These are phyloP conservation scores for Gnaphalium uliginosum DNA, from an alignment of 129 eudicot species.

Conservation along the genomic window DNA sequence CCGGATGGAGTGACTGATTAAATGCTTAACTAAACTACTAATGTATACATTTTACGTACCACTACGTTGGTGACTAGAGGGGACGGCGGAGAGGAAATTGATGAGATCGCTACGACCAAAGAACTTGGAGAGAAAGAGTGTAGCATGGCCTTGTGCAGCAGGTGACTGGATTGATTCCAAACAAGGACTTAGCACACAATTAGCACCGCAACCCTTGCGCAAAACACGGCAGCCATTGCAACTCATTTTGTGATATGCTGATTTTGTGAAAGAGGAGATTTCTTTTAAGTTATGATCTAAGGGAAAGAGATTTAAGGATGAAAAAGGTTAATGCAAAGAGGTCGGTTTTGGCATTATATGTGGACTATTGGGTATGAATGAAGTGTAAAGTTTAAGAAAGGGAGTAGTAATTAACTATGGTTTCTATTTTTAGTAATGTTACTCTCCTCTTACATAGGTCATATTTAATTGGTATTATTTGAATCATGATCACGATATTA, in stretches of 20 bases:
- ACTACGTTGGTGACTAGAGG: conserved; percentile 34
- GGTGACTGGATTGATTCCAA: conserved; percentile 61
- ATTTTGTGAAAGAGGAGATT: conserved; percentile 11
- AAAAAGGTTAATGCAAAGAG: conserved; percentile 20
- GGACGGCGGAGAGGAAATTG: conserved; percentile 64
- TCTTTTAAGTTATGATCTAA: conserved; percentile 14
- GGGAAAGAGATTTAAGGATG: conserved; percentile 18
- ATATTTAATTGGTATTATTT: background rate
- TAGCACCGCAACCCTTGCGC: conserved; percentile 54
- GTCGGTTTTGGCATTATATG: conserved; percentile 32
- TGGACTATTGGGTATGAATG: background rate
- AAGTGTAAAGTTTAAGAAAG: background rate
- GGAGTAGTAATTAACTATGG: background rate
- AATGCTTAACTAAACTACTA: too few relatives aligned
- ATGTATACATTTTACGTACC: conserved; percentile 32
- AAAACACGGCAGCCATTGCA: conserved; percentile 84
- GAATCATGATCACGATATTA: background rate
- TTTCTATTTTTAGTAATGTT: background rate
- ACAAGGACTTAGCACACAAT: conserved; percentile 58
- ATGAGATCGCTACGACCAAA: conserved; percentile 79
- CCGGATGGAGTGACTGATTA: too few relatives aligned
- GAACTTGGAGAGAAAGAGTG: conserved; percentile 80
- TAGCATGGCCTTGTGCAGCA: conserved; percentile 69
- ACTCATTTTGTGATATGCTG: conserved; percentile 49
- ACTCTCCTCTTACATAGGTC: background rate